These are phyloP conservation scores for Claviceps sp. DNA, from an alignment of 2,329 filamentous ascomycete species.

Conservation along the genomic window DNA sequence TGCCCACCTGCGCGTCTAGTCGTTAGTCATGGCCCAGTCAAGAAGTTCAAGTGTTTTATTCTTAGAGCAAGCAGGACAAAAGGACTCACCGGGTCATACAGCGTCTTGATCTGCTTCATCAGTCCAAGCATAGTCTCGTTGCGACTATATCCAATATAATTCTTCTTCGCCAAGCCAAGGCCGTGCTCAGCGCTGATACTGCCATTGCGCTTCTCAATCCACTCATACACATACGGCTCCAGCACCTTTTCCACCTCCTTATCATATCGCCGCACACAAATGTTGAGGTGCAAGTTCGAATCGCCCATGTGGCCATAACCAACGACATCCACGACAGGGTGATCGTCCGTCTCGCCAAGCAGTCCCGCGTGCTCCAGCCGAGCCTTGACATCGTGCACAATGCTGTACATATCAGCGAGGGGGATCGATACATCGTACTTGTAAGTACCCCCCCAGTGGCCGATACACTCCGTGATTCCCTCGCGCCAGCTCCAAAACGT, in stretches of 20 bases:
- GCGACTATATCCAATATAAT: constrained; percentile 85
- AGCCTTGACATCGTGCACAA: constrained; percentile 74
- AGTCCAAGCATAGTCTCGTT: constrained; percentile 74
- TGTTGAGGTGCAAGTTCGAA: constrained; percentile 86
- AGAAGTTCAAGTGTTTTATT: background rate
- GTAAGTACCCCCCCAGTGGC: constrained; percentile 89
- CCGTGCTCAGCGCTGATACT: constrained; percentile 97
- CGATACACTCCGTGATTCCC: constrained; percentile 77
- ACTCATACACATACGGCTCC: constrained; percentile 95
- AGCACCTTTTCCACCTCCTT: constrained; percentile 74
- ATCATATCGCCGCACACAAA: constrained; percentile 71
- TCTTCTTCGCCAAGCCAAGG: constrained; percentile 87
- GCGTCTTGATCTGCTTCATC: constrained; percentile 89
- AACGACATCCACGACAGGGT: constrained; percentile 77
- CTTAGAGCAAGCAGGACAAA: background rate
- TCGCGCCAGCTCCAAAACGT: constrained; percentile 87
- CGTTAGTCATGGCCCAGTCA: constrained; percentile 13
- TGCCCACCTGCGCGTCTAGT: constrained; percentile 61
- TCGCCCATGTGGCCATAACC: constrained; percentile 99
- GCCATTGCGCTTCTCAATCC: constrained; percentile 76
- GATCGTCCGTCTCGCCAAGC: constrained; percentile 59
- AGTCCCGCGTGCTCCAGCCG: constrained; percentile 62
- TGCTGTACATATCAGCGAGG: constrained; percentile 67
- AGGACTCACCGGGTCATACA: constrained; percentile 79
- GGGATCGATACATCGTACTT: constrained; percentile 98